Evolutionary conservation across 2,329 filamentous ascomycete genomes (phyloP).

Genomic region (Nothophoma quercina): DNA sequence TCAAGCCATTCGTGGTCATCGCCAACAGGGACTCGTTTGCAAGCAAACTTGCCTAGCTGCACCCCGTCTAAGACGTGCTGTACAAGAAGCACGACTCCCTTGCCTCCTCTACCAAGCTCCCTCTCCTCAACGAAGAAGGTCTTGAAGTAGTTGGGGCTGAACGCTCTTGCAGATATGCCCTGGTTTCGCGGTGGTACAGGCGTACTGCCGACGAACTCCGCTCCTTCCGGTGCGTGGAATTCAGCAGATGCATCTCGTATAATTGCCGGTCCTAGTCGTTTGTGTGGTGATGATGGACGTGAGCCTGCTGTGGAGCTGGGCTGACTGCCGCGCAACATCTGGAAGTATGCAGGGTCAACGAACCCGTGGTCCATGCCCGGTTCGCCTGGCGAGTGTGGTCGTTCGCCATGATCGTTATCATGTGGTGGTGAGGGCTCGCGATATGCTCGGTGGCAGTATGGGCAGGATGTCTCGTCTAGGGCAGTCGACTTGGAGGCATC

Average conservation of each 20-base stretch:
- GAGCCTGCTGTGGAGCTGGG: constrained; percentile 59
- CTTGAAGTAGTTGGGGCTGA: constrained; percentile 91
- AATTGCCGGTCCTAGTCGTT: constrained; percentile 49
- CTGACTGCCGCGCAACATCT: constrained; percentile 76
- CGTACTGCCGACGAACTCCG: constrained; percentile 57
- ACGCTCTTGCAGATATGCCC: constrained; percentile 84
- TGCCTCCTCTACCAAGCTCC: constrained; percentile 87
- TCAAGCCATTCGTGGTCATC: constrained; percentile 95
- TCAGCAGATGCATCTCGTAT: constrained; percentile 37
- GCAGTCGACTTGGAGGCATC: constrained; percentile 61
- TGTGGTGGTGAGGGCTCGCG: constrained; percentile 53
- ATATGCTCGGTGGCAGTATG: constrained; percentile 84
- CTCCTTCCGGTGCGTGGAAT: constrained; percentile 56
- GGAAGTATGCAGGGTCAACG: constrained; percentile 92
- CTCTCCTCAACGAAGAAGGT: constrained; percentile 91
- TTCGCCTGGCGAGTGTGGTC: constrained; percentile 41
- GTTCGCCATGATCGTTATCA: constrained; percentile 41
- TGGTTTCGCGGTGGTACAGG: constrained; percentile 56
- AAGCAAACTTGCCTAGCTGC: constrained; percentile 87
- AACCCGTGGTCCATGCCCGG: constrained; percentile 67
- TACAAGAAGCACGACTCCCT: constrained; percentile 94
- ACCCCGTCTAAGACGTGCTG: constrained; percentile 91
- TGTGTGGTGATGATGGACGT: constrained; percentile 59
- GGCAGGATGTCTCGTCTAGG: constrained; percentile 75
- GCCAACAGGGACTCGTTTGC: constrained; percentile 92